Conservation (phyloP, 306 rosid genomes). For the cucumber (Cucumis sativus) region Cucumber_9930_V3 NC_026656.2:2423001-2423500, state of each 20-base stretch:
- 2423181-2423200: constrained; percentile 75
- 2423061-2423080: constrained; percentile 93
- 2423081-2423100: constrained; percentile 89
- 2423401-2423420: constrained; percentile 65
- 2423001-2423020: constrained; percentile 92
- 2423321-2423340: constrained; percentile 62
- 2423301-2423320: constrained; percentile 88
- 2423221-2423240: constrained; percentile 68
- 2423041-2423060: constrained; percentile 61
- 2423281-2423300: constrained; percentile 70
- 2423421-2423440: constrained; percentile 82
- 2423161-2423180: constrained; percentile 81
- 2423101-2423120: constrained; percentile 86
- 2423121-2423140: constrained; percentile 79
- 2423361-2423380: constrained; percentile 85
- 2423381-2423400: constrained; percentile 82
- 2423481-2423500: constrained; percentile 75
- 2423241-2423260: constrained; percentile 66
- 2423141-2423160: constrained; percentile 88
- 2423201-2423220: constrained; percentile 89
- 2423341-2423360: constrained; percentile 63
- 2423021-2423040: constrained; percentile 81
- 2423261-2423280: constrained; percentile 87
- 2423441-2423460: constrained; percentile 71
- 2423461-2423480: constrained; percentile 75